Evolutionary conservation across 2,329 filamentous ascomycete genomes (phyloP), one percentile per base, ranked within the genome.

Genomic region (Monilinia polystroma): DNA sequence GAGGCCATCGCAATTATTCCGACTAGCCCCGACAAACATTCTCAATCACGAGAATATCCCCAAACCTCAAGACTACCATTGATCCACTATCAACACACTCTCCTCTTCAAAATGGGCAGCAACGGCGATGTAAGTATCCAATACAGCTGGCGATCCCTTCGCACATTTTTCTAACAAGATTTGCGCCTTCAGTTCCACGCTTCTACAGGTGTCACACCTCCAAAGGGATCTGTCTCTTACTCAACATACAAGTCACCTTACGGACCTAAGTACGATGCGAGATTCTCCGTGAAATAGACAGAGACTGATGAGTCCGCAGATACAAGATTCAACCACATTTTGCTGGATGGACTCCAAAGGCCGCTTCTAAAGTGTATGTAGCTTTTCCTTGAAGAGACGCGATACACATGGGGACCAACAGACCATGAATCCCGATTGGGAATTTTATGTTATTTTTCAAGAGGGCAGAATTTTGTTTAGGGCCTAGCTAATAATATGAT

Each of bases 321-420:
- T 89, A 88, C 81, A 80, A 82, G 73, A 81, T 80, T 78, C 83
- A 87, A 77, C 80, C 83, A 62, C 82, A 88, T 74, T 64, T 87
- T 69, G 77, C 76, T 59, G 85, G 86, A 72, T 81, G 81, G 76
- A 86, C 85, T 51, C 41, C 79, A 51, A 80, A 81, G 78, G 78
- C 80, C 71, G 73, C 80, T 52, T 72, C 79, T 68, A 76, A 79
- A 77, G 73, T 85, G 86, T 89, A 82, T 57, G 75, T 74, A 43
- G 49, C 67, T 63, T 41, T 66, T 59, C 18, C 38, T 10, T n/a
- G 54, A 8, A 49, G n/a, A 6, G 57, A 26, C 62, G 38, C 38
- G 18, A 63, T 23, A 32, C 23, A 63, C 6, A 38, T 26, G 8
- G 11, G 20, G 11, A 18, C 57, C 45, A 54, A 14, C 35, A 29